Evolutionary conservation across 2,329 filamentous ascomycete species (phyloP).

Genomic region (Teratosphaeria destructans): DNA sequence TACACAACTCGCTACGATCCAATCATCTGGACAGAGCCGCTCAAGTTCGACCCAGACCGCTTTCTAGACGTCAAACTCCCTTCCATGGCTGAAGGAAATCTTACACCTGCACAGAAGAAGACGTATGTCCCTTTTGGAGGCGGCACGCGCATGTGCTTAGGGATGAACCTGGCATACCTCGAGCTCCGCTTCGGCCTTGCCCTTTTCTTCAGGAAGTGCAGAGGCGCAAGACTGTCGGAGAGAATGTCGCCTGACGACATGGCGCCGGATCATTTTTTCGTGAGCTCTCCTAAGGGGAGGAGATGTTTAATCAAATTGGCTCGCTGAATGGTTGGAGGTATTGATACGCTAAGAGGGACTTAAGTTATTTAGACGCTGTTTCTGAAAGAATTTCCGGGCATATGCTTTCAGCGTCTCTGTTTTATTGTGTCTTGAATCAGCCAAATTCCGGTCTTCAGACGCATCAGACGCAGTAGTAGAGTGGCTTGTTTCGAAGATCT

Average conservation of each 20-base stretch:
- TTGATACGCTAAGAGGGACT: background rate
- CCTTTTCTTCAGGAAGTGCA: background rate
- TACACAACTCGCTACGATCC: background rate
- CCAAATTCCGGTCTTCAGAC: too few relatives aligned
- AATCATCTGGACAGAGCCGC: background rate
- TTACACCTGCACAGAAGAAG: background rate
- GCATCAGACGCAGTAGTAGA: too few relatives aligned
- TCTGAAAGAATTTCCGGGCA: too few relatives aligned
- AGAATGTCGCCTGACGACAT: background rate
- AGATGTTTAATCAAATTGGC: background rate
- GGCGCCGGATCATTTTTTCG: background rate
- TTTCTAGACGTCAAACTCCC: background rate
- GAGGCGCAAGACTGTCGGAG: background rate
- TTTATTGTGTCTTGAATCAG: too few relatives aligned
- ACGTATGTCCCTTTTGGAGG: background rate
- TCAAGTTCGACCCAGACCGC: background rate
- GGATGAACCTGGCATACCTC: background rate
- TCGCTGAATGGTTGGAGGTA: background rate
- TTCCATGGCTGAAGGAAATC: background rate
- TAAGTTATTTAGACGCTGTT: too few relatives aligned
- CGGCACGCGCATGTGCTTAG: background rate
- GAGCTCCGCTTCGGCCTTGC: background rate
- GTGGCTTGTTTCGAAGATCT: too few relatives aligned
- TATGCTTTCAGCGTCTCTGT: too few relatives aligned
- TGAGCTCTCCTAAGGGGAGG: background rate